Percentiles rank a stretch among this genome's conserved stretches.
These are phyloP conservation scores for Clonostachys rhizophaga DNA, from an alignment of 2,329 filamentous ascomycete species.

Conservation along the genomic window DNA sequence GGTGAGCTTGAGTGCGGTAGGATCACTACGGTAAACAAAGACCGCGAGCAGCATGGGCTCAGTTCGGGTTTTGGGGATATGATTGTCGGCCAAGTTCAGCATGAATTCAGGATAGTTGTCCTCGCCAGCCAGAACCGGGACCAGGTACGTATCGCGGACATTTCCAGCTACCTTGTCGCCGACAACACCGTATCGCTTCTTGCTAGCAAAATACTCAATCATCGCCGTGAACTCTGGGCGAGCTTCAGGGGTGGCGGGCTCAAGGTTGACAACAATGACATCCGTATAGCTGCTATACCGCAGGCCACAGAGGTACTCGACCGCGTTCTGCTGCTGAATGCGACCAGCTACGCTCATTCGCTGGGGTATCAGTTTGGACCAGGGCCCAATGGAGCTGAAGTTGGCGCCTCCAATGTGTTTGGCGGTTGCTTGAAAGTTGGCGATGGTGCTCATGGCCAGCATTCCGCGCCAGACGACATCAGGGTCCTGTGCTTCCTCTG, in stretches of 20 bases:
- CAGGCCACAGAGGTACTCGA: constrained; percentile 85
- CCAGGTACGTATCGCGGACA: constrained; percentile 86
- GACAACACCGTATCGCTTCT: constrained; percentile 83
- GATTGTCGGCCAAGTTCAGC: constrained; percentile 80
- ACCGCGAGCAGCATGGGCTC: constrained; percentile 79
- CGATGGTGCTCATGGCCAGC: constrained; percentile 71
- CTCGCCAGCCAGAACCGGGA: constrained; percentile 73
- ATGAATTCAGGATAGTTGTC: constrained; percentile 78
- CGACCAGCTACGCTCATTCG: constrained; percentile 70
- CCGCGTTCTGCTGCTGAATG: constrained; percentile 77
- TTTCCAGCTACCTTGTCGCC: constrained; percentile 69
- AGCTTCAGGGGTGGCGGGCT: constrained; percentile 50
- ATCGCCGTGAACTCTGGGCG: constrained; percentile 65
- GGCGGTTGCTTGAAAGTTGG: constrained; percentile 71
- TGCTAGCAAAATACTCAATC: constrained; percentile 81
- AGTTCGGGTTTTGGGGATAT: constrained; percentile 64
- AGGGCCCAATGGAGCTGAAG: constrained; percentile 54
- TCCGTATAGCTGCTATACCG: constrained; percentile 80
- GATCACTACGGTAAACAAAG: constrained; percentile 72
- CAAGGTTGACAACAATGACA: constrained; percentile 73
- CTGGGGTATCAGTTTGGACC: constrained; percentile 71
- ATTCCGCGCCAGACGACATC: constrained; percentile 75
- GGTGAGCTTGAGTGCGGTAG: constrained; percentile 10
- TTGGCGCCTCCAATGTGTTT: constrained; percentile 83
- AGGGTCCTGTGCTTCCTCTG: constrained; percentile 64